A percentile compares a stretch with the other conserved stretches of the same genome.
Evolutionary conservation across 1,284 basidiomycete species (phyloP).

Genomic region (Thelephora terrestris): DNA sequence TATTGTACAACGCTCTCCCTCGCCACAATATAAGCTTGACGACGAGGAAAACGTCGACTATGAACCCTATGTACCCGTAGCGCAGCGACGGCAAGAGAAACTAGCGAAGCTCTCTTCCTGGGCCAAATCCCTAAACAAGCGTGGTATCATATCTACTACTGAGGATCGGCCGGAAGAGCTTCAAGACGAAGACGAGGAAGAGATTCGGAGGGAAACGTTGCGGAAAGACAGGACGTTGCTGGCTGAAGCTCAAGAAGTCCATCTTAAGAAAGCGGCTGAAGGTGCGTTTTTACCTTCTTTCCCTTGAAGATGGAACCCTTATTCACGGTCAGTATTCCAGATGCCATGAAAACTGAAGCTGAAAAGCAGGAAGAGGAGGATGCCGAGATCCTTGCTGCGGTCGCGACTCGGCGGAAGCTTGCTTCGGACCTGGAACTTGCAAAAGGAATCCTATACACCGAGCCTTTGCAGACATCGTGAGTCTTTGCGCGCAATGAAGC

Average conservation of each 20-base stretch:
- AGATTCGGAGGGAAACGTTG: slow-evolving; percentile 59
- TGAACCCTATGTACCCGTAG: slow-evolving; percentile 82
- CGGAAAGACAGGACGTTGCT: slow-evolving; percentile 79
- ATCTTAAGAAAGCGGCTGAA: slow-evolving; percentile 69
- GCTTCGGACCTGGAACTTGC: slow-evolving; percentile 90
- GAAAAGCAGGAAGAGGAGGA: slow-evolving; percentile 86
- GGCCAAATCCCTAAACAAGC: slow-evolving; percentile 31
- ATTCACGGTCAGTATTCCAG: slow-evolving; percentile 32
- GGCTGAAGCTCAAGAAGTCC: slow-evolving; percentile 89
- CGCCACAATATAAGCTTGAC: slow-evolving; percentile 55
- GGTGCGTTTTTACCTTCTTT: slow-evolving; percentile 35
- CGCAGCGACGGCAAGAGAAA: slow-evolving; percentile 75
- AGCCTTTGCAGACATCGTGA: slow-evolving; percentile 76
- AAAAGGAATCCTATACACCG: slow-evolving; percentile 85
- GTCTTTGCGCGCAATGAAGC: not conserved
- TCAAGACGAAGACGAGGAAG: slow-evolving; percentile 73
- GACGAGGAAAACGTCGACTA: slow-evolving; percentile 54
- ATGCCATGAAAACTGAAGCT: slow-evolving; percentile 75
- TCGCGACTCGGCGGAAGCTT: slow-evolving; percentile 84
- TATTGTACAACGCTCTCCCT: slow-evolving; percentile 39
- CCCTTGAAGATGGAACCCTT: not conserved
- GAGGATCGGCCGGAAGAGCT: slow-evolving; percentile 39
- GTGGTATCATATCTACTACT: too few relatives aligned
- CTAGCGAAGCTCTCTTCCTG: slow-evolving; percentile 63
- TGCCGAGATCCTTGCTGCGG: slow-evolving; percentile 83